Conservation (phyloP, 2,329 filamentous ascomycete genomes). For the Paracoccidioides brasiliensis region DNA sequence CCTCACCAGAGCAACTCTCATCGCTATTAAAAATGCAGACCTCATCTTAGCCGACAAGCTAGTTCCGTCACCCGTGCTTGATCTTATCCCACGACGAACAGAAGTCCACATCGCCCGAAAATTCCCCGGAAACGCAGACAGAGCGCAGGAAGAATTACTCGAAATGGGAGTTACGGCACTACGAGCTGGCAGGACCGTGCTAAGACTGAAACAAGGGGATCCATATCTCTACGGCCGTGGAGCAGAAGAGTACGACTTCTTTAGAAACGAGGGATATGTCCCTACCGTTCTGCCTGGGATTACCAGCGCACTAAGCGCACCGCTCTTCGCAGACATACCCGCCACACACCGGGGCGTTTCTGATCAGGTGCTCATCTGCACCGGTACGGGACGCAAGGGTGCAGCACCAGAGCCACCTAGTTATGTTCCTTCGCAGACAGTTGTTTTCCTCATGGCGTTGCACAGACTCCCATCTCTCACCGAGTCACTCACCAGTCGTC, state of each 20-base stretch:
- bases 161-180: slow-evolving; percentile 60
- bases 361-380: slow-evolving; percentile 92
- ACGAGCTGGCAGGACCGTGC: slow-evolving; percentile 59
- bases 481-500: slow-evolving; percentile 46
- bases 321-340: slow-evolving; percentile 78
- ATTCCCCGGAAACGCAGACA: slow-evolving; percentile 92
- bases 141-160: slow-evolving; percentile 80
- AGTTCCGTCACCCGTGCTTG: slow-evolving; percentile 64
- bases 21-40: slow-evolving; percentile 36
- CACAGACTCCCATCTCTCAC: slow-evolving; percentile 70
- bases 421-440: slow-evolving; percentile 63
- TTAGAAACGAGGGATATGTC: slow-evolving; percentile 56
- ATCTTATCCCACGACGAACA: slow-evolving; percentile 79
- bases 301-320: slow-evolving; percentile 74
- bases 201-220: slow-evolving; percentile 90
- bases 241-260: slow-evolving; percentile 82
- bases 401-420: slow-evolving; percentile 67
- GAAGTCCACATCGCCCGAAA: slow-evolving; percentile 88
- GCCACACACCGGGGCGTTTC: slow-evolving; percentile 78
- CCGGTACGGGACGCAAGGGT: slow-evolving; percentile 86
- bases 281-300: slow-evolving; percentile 75
- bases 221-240: slow-evolving; percentile 93
- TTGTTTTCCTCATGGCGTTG: slow-evolving; percentile 89
- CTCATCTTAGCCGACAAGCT: slow-evolving; percentile 42
- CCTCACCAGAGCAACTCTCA: slow-evolving; percentile 52